Conservation (phyloP, 148 eudicot genomes). For the Cornus kousa region DNA sequence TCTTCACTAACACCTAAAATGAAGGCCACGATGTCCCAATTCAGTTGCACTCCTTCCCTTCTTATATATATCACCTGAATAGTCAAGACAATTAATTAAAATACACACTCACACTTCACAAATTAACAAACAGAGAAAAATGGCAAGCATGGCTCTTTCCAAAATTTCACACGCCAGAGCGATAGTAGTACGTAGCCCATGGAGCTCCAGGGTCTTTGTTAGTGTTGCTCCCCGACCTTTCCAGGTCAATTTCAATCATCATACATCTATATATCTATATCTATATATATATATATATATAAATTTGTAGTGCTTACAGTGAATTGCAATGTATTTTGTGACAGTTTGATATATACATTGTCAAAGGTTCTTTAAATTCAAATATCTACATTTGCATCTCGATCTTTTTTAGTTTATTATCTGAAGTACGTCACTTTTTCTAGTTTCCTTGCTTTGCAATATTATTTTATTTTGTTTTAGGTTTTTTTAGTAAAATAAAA, state of each 20-base stretch:
- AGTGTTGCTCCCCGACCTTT: background rate
- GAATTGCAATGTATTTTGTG: too few species aligned
- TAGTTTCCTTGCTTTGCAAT: too few species aligned
- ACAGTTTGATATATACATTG: too few species aligned
- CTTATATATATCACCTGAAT: background rate
- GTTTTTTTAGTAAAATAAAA: too few species aligned
- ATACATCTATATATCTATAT: too few species aligned
- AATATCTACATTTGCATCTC: too few species aligned
- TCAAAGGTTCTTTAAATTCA: too few species aligned
- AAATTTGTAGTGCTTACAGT: too few species aligned
- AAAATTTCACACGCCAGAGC: background rate
- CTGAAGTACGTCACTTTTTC: too few species aligned
- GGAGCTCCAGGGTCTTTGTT: constrained; percentile 9
- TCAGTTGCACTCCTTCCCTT: background rate
- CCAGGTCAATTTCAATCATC: background rate
- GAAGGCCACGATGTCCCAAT: background rate
- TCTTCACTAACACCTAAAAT: background rate
- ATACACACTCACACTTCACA: background rate
- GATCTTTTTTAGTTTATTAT: too few species aligned
- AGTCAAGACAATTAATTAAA: background rate
- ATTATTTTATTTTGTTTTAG: too few species aligned
- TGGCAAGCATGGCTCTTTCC: constrained; percentile 1
- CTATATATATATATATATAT: too few species aligned
- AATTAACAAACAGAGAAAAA: background rate
- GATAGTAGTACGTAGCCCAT: background rate